Evolutionary conservation across 2,329 filamentous ascomycete genomes (phyloP).

Genomic region (Nemania sp.): DNA sequence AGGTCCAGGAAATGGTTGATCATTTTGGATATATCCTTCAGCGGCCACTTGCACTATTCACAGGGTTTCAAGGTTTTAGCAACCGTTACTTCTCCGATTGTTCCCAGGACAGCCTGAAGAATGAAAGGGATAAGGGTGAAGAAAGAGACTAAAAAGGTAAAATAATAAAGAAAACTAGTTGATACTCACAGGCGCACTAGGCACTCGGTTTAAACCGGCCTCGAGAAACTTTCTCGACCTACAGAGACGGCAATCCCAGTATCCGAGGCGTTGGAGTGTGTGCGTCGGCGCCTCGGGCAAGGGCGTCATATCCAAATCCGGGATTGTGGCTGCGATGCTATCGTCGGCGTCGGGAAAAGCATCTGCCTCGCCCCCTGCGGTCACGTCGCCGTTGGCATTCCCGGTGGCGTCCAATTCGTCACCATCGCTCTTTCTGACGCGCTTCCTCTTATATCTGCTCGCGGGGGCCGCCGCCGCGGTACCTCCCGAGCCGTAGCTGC

Average conservation of each 20-base stretch:
- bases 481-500: conserved; percentile 18
- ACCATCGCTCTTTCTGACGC: conserved; percentile 14
- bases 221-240: conserved; percentile 48
- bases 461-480: conserved; percentile 12
- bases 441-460: conserved; percentile 30
- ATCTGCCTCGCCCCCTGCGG: conserved; percentile 13
- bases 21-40: conserved; percentile 53
- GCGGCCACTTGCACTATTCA: conserved; percentile 48
- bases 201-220: conserved; percentile 47
- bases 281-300: conserved; percentile 30
- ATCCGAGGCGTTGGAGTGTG: conserved; percentile 47
- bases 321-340: conserved; percentile 14
- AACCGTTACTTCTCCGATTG: not conserved
- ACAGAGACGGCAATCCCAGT: conserved; percentile 53
- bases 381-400: conserved; percentile 24
- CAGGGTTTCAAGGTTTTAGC: conserved; percentile 2
- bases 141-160: not conserved
- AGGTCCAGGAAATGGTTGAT: conserved; percentile 53
- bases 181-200: conserved; percentile 45
- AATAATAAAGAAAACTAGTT: not conserved
- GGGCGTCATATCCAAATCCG: not conserved
- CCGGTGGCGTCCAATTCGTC: not conserved
- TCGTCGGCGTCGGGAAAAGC: conserved; percentile 9
- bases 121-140: no score
- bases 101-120: no score